phyloP scores from a whole-genome alignment of 371 early-diverging fungal genomes.

The Mortierella sp. region DNA sequence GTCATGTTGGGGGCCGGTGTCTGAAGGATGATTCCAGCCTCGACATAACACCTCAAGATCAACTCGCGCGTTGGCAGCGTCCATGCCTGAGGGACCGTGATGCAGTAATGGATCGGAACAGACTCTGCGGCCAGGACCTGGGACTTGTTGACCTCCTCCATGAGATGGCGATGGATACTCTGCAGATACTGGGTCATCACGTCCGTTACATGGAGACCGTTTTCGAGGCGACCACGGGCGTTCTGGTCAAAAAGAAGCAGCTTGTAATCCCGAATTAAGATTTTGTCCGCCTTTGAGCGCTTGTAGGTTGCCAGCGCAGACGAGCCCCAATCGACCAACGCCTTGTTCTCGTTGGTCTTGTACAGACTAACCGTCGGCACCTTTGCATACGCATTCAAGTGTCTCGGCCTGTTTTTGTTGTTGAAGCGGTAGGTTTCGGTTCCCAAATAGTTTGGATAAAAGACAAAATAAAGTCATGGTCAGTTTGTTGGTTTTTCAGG shows the following conservation, averaged over 20 bases:
- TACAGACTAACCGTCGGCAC: constrained; percentile 53
- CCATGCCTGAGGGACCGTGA: constrained; percentile 55
- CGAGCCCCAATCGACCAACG: constrained; percentile 50
- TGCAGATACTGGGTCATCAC: constrained; percentile 45
- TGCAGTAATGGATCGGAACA: constrained; percentile 46
- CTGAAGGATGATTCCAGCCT: constrained; percentile 44
- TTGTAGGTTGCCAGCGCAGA: constrained; percentile 44
- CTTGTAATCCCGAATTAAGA: constrained; percentile 47
- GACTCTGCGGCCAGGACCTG: constrained; percentile 51
- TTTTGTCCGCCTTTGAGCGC: constrained; percentile 34
- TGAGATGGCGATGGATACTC: constrained; percentile 37
- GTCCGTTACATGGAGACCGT: constrained; percentile 45
- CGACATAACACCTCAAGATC: constrained; percentile 52
- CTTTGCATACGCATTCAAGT: constrained; percentile 52
- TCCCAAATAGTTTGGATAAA: background rate
- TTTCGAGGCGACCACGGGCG: constrained; percentile 43
- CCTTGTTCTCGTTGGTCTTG: constrained; percentile 35
- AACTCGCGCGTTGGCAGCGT: constrained; percentile 50
- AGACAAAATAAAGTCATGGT: background rate
- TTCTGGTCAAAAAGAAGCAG: constrained; percentile 49
- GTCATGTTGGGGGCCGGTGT: constrained; percentile 56
- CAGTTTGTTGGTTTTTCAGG: background rate
- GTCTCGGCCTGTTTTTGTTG: constrained; percentile 39
- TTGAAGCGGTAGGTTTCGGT: background rate
- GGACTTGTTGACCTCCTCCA: constrained; percentile 53